Evolutionary conservation across 345 rosid species (phyloP), one percentile per base, ranked within the genome.

Genomic region (Rhizophora apiculata): DNA sequence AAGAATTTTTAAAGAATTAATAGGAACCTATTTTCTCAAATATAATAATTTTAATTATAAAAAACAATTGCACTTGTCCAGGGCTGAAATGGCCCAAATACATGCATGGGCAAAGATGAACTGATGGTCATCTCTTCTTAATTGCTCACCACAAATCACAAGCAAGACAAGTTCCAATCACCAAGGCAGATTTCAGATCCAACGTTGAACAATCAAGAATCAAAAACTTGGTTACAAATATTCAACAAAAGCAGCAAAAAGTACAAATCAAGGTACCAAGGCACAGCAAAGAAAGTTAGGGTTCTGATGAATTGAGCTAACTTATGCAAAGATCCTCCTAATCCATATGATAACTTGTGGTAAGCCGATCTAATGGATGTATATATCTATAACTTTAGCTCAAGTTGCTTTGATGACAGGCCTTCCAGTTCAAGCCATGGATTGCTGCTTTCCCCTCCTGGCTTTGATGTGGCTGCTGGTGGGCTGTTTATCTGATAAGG

Each of bases 401-500:
- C 87, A 11, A 86, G 88, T 64, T 73, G 74, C 58, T 80, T 71
- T 1, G 86, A 83, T 32, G 82, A 79, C 52, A 68, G 85, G 31
- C 69, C 82, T 71, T 72, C 75, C 24, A 62, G 48, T 20, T 80
- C 71, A 26, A 36, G 16, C 51, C 71, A 67, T 27, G 67, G 51
- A 59, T 56, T 46, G 26, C 48, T 46, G 26, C 48, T 56, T 22
- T 49, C 69, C 61, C 72, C 74, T 22, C 71, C 84, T 6, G 78
- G 70, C 31, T 78, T 76, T 46, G 73, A 72, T 52, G 71, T 43
- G 24, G 69, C 55, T 53, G 54, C 16, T 19, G 61, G 3, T 58
- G 68, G 30, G 27, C 71, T 60, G 67, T 77, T 72, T 51, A 76
- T 69, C 74, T 83, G 89, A 68, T 89, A 89, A 34, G 96, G 96